These are phyloP conservation scores for Leccinum pallidistipes DNA, from an alignment of 1,284 basidiomycete genomes.

Conservation along the genomic window DNA sequence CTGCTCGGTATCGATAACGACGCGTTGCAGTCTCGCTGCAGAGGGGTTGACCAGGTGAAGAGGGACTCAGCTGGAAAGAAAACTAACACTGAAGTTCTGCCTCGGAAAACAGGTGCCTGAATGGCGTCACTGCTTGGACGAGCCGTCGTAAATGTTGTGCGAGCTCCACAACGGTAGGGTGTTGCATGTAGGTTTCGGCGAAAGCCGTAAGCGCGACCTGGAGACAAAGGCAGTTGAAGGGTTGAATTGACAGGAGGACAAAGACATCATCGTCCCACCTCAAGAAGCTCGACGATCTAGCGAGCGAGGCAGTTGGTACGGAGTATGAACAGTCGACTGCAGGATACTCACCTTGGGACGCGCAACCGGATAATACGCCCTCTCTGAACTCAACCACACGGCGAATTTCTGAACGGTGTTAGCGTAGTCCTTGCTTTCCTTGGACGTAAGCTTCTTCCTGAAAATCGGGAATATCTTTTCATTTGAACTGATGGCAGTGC, in stretches of 20 bases:
- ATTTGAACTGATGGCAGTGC: slow-evolving; percentile 24
- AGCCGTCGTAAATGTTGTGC: slow-evolving; percentile 19
- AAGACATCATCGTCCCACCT: slow-evolving; percentile 15
- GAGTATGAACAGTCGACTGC: background rate
- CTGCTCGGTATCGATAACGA: slow-evolving; percentile 12
- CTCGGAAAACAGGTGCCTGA: slow-evolving; percentile 23
- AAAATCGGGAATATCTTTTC: slow-evolving; percentile 35
- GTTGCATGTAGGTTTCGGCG: slow-evolving; percentile 8
- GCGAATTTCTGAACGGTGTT: slow-evolving; percentile 22
- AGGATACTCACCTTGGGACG: slow-evolving; percentile 26
- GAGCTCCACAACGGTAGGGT: slow-evolving; percentile 4
- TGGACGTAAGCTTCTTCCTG: slow-evolving; percentile 27
- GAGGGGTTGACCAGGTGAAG: background rate
- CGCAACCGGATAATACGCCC: slow-evolving; percentile 32
- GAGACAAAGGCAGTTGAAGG: background rate
- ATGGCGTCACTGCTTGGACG: slow-evolving; percentile 22
- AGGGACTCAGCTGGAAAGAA: background rate
- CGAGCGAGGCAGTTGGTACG: background rate
- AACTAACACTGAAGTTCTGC: slow-evolving; percentile 25
- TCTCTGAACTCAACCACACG: slow-evolving; percentile 31
- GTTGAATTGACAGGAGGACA: background rate
- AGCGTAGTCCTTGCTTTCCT: slow-evolving; percentile 21
- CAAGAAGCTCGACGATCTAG: slow-evolving; percentile 33
- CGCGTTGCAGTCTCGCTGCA: slow-evolving; percentile 23
- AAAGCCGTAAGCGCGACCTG: slow-evolving; percentile 28